Evolutionary conservation across 2,329 filamentous ascomycete genomes (phyloP).

Genomic region (Cladosporium sp.): DNA sequence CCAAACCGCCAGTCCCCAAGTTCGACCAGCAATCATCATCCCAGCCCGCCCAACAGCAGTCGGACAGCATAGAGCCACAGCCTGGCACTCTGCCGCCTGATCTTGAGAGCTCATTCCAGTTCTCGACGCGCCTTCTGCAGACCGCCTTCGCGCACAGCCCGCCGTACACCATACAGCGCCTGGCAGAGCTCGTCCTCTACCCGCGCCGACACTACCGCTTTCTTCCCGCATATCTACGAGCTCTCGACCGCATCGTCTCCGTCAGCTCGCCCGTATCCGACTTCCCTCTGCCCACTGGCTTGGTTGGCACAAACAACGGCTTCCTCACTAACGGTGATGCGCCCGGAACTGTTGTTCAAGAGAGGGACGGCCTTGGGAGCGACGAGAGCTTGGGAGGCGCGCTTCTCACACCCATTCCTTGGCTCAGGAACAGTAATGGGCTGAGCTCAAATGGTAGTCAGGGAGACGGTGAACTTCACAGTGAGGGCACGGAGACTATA

Average conservation of each 20-base stretch:
- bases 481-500: constrained; percentile 76
- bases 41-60: constrained; percentile 39
- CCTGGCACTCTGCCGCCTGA: constrained; percentile 61
- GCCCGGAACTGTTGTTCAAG: constrained; percentile 63
- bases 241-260: constrained; percentile 84
- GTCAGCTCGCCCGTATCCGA: constrained; percentile 79
- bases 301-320: constrained; percentile 45
- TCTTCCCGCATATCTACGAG: constrained; percentile 82
- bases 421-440: constrained; percentile 56
- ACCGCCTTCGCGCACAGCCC: constrained; percentile 70
- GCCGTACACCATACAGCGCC: constrained; percentile 88
- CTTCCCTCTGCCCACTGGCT: constrained; percentile 74
- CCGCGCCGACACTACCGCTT: constrained; percentile 79
- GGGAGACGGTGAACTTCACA: constrained; percentile 58
- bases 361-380: constrained; percentile 62
- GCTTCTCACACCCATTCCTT: constrained; percentile 88
- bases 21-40: constrained; percentile 40
- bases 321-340: constrained; percentile 54
- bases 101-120: constrained; percentile 56
- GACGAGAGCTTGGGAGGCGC: constrained; percentile 91
- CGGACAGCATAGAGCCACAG: constrained; percentile 38
- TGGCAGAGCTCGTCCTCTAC: constrained; percentile 79
- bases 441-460: constrained; percentile 22
- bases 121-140: constrained; percentile 32
- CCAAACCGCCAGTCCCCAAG: constrained; percentile 42